Evolutionary conservation across 805 yeast genomes (phyloP).

Genomic region (Starmera pachycereana): DNA sequence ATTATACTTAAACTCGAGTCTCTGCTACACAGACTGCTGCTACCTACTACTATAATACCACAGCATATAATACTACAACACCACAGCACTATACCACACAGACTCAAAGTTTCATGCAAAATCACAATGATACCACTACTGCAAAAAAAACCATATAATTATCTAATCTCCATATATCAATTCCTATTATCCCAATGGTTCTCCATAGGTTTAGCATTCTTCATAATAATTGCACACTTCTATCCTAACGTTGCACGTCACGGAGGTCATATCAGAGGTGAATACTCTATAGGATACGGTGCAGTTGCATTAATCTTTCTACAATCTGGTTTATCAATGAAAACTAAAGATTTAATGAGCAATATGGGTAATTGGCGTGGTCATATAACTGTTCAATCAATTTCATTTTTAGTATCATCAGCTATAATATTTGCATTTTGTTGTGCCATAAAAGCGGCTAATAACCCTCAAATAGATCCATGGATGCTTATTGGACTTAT

Average conservation of each 20-base stretch:
- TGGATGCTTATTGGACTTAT: slow-evolving; percentile 79
- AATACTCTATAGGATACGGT: slow-evolving; percentile 73
- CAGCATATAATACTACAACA: too few species aligned
- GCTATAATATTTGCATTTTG: slow-evolving; percentile 66
- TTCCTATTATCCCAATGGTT: slow-evolving; percentile 50
- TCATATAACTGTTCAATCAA: slow-evolving; percentile 55
- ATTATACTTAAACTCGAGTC: too few species aligned
- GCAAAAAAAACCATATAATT: too few species aligned
- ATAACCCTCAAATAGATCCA: slow-evolving; percentile 48
- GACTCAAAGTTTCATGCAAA: too few species aligned
- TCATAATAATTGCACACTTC: slow-evolving; percentile 64
- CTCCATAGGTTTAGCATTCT: slow-evolving; percentile 57
- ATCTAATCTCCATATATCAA: too few species aligned
- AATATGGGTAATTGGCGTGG: slow-evolving; percentile 76
- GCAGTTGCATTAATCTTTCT: slow-evolving; percentile 83
- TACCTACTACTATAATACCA: too few species aligned
- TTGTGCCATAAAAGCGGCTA: slow-evolving; percentile 50
- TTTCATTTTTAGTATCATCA: slow-evolving; percentile 64
- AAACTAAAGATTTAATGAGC: slow-evolving; percentile 46
- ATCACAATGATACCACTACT: too few species aligned
- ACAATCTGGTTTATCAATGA: slow-evolving; percentile 72
- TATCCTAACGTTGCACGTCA: slow-evolving; percentile 79
- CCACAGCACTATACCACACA: too few species aligned
- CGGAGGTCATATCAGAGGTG: slow-evolving; percentile 66
- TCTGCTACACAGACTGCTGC: too few species aligned